Evolutionary conservation across 2,329 filamentous ascomycete genomes (phyloP), one percentile per base, ranked within the genome.

Genomic region (Leptographium radiaticola): DNA sequence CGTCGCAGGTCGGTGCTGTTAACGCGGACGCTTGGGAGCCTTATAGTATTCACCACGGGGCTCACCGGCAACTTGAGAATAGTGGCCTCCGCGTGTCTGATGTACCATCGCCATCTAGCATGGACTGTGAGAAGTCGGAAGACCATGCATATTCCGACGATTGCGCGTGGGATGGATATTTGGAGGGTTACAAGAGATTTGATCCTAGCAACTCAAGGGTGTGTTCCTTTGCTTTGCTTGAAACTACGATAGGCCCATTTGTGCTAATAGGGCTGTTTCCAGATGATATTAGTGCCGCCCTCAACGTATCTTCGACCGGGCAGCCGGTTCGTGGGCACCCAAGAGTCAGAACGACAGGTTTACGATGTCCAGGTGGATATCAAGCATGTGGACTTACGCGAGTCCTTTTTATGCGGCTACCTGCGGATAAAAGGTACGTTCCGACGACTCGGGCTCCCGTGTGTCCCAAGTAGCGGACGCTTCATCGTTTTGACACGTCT

Each of bases 301-400:
- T 95, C 88, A 0, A 93, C 89, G 0, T 94, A 84, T 66, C 74
- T 98, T 54, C 85, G 89, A 47, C 81, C 90, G 2, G 90, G 90
- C 18, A 95, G 89, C 69, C 87, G 81, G 62, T 98, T 96, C 65
- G 79, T 80, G 56, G 93, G 93, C 55, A 95, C 87, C 15, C 93
- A 98, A 64, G 86, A 91, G 65, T 97, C 91, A 3, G 91, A 97
- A 66, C 81, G 87, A 56, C 89, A 95, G 66, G 80, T 87, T 11
- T 98, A 98, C 66, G 89, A 95, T 58, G 93, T 98, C 1, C 87
- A 96, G 63, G 93, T 98, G 2, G 90, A 96, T 65, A 89, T 98
- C 61, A 95, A 97, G 70, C 86, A 96, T 69, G 89, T 97, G 46
- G 89, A 97, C 66, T 85, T 97, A 77, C 80, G 83, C 53, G 89